A percentile compares a stretch with the other conserved stretches of the same genome.
phyloP scores from a whole-genome alignment of 1,284 basidiomycete species.

The Leccinum fuscescens region DNA sequence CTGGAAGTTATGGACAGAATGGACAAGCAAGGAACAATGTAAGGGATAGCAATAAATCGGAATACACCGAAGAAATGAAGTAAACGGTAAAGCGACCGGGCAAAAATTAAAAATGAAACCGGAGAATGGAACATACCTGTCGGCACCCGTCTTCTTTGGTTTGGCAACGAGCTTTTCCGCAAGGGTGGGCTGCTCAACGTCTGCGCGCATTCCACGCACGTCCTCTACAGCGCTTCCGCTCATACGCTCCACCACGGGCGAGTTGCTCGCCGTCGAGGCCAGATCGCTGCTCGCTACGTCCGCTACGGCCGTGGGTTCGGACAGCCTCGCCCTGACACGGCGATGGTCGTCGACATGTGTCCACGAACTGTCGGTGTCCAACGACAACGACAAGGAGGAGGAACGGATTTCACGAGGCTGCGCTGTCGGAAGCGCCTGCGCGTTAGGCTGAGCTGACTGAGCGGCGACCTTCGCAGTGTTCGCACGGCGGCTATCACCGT shows the following conservation, averaged over 20 bases:
- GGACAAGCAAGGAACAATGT: not conserved
- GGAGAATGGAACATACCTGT: conserved; percentile 42
- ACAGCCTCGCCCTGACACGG: conserved; percentile 12
- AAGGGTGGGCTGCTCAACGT: conserved; percentile 42
- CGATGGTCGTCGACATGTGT: conserved; percentile 44
- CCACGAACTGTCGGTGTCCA: conserved; percentile 47
- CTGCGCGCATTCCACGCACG: conserved; percentile 21
- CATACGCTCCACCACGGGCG: conserved; percentile 47
- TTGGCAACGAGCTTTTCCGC: conserved; percentile 61
- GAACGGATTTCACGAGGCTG: conserved; percentile 10
- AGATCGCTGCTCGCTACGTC: conserved; percentile 50
- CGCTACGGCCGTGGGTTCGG: conserved; percentile 17
- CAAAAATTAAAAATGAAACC: not conserved
- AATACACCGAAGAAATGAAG: not conserved
- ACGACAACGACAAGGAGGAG: conserved; percentile 16
- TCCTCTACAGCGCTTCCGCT: conserved; percentile 34
- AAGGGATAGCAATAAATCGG: not conserved
- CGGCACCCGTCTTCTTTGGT: conserved; percentile 59
- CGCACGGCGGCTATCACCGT: not conserved
- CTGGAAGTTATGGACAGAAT: not conserved
- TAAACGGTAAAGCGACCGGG: not conserved
- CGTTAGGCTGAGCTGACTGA: conserved; percentile 4
- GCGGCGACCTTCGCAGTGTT: not conserved
- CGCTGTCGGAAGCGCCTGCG: not conserved
- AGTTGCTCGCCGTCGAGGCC: conserved; percentile 54